Evolutionary conservation across 306 rosid species (phyloP), one percentile per base, ranked within the genome.

Genomic region (Vigna reflexopilosa): DNA sequence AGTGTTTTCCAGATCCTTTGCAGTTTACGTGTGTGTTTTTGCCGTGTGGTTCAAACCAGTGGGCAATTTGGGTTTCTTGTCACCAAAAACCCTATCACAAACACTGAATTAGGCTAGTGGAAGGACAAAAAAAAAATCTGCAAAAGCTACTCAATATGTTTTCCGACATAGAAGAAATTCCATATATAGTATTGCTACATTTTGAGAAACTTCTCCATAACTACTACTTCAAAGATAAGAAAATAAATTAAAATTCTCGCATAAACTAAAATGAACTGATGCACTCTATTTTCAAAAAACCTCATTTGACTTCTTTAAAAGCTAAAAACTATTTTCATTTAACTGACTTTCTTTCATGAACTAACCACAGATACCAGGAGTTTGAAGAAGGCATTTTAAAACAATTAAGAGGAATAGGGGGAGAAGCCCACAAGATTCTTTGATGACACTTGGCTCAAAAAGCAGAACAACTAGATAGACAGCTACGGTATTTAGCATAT

Each of bases 321-420:
- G 36, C 36, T 32, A 32, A 4, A 32, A 32, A 32, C 36, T 4
- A 4, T 32, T 32, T 32, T 3, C 36, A 32, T 32, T 32, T 32
- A 32, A 32, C 36, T 32, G 36, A 32, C 36, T 32, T 32, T 74
- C 58, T 59, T 59, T 24, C 59, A 45, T 58, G 69, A 74, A 74
- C 58, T 59, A 20, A 58, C 47, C 57, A 47, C 70, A 22, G 11
- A 72, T 6, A 13, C 36, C 13, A 17, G 5, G 36, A 34, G 36
- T 10, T 30, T 19, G 26, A 11, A 24, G 5, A 22, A 55, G 30
- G n/a, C n/a, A 26, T 28, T 55, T 7, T 22, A 42, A 57, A 56
- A 40, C 68, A 54, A 55, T 42, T 42, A 40, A 40, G 47, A 42
- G 47, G 47, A 11, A 0, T 2, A 2, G 44, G 44, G 44, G 8